Percentiles rank a stretch among this genome's conserved stretches.
phyloP scores from a whole-genome alignment of 768 basidiomycete genomes.

The Daedaleopsis nitida region DNA sequence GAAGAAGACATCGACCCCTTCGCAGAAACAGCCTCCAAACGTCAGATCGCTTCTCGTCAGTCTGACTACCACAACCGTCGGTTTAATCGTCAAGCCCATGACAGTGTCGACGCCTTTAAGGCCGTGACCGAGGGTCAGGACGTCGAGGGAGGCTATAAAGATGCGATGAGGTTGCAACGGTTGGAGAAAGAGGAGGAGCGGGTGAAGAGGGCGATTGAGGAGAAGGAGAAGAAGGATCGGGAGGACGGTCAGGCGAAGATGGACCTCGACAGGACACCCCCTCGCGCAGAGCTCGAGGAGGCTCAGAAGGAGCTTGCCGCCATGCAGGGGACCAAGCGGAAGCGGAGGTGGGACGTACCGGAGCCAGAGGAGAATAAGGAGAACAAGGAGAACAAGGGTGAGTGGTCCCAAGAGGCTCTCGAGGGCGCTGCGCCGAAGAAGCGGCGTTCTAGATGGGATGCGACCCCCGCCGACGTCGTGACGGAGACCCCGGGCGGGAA shows the following conservation, averaged over 20 bases:
- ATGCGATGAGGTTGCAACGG: slow-evolving; percentile 89
- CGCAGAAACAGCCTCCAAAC: slow-evolving; percentile 89
- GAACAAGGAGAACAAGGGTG: slow-evolving; percentile 60
- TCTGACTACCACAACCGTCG: slow-evolving; percentile 94
- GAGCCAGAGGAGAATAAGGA: slow-evolving; percentile 63
- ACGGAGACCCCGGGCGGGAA: slow-evolving; percentile 68
- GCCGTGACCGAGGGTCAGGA: slow-evolving; percentile 66
- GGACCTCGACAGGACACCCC: slow-evolving; percentile 92
- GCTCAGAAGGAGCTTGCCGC: slow-evolving; percentile 71
- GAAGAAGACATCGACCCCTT: slow-evolving; percentile 92
- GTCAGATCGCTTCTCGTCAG: slow-evolving; percentile 92
- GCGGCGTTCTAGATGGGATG: slow-evolving; percentile 95
- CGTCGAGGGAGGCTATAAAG: slow-evolving; percentile 89
- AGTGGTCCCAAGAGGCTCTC: slow-evolving; percentile 76
- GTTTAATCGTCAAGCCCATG: slow-evolving; percentile 81
- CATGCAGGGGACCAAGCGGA: slow-evolving; percentile 60
- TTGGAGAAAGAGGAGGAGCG: slow-evolving; percentile 92
- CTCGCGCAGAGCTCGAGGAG: slow-evolving; percentile 74
- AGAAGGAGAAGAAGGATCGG: slow-evolving; percentile 78
- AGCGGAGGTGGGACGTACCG: slow-evolving; percentile 78
- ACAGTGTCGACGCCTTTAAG: slow-evolving; percentile 78
- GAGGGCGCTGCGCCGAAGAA: slow-evolving; percentile 84
- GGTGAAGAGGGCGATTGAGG: slow-evolving; percentile 83
- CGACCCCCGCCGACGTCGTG: slow-evolving; percentile 74
- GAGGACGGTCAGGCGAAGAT: slow-evolving; percentile 76